phyloP scores from a whole-genome alignment of 2,329 filamentous ascomycete species.

The Nemania sp. region DNA sequence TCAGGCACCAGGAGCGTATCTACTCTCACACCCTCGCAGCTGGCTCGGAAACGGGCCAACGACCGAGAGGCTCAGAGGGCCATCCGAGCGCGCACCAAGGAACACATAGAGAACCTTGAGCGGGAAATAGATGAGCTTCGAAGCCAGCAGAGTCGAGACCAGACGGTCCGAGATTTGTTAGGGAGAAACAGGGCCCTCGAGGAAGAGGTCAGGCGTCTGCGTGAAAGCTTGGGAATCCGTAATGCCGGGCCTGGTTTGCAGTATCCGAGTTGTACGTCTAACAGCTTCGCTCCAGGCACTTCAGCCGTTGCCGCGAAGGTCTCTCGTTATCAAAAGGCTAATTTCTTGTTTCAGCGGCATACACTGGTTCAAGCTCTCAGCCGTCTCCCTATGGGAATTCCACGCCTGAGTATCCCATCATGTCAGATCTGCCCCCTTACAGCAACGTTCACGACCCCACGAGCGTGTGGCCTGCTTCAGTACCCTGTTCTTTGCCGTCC shows the following conservation, averaged over 20 bases:
- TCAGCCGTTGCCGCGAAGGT: too few relatives aligned
- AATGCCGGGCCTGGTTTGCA: slow-evolving; percentile 32
- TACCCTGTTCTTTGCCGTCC: slow-evolving; percentile 52
- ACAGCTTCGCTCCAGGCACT: too few relatives aligned
- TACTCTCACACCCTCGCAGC: slow-evolving; percentile 83
- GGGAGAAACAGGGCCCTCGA: slow-evolving; percentile 59
- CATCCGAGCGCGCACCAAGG: slow-evolving; percentile 83
- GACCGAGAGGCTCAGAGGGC: slow-evolving; percentile 88
- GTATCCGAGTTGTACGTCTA: slow-evolving; percentile 40
- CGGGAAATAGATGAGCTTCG: slow-evolving; percentile 73
- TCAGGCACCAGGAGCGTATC: slow-evolving; percentile 75
- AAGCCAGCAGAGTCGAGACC: slow-evolving; percentile 52
- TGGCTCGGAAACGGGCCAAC: slow-evolving; percentile 88
- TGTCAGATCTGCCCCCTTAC: slow-evolving; percentile 50
- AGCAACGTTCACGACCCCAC: slow-evolving; percentile 48
- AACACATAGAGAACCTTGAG: slow-evolving; percentile 81
- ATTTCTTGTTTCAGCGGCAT: slow-evolving; percentile 30
- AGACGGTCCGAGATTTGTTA: slow-evolving; percentile 56
- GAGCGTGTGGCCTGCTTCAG: slow-evolving; percentile 52
- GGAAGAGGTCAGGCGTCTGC: slow-evolving; percentile 53
- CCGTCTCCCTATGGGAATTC: slow-evolving; percentile 49
- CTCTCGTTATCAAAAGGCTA: slow-evolving; percentile 8
- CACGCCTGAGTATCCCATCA: slow-evolving; percentile 49
- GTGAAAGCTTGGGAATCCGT: slow-evolving; percentile 51
- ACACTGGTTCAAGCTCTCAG: slow-evolving; percentile 46